Percentiles rank a stretch among this genome's conserved stretches.
Evolutionary conservation across 1,284 basidiomycete species (phyloP).

Genomic region (Apiotrichum gamsii): DNA sequence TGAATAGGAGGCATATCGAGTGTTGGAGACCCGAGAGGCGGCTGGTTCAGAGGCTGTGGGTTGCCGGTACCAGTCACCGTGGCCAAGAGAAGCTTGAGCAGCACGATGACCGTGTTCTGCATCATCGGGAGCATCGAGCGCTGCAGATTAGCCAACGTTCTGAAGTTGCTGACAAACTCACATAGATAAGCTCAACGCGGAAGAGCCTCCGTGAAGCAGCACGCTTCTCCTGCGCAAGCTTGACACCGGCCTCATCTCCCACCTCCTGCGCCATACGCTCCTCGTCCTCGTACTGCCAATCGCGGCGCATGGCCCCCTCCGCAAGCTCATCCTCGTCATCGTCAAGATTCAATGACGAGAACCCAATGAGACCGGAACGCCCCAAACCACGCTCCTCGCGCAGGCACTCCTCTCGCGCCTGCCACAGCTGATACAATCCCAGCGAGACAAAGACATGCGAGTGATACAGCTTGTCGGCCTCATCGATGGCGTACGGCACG

Average conservation of each 20-base stretch:
- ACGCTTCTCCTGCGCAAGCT: slow-evolving; percentile 60
- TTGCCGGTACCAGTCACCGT: slow-evolving; percentile 73
- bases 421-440: slow-evolving; percentile 88
- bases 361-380: slow-evolving; percentile 53
- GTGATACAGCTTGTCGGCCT: slow-evolving; percentile 85
- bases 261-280: slow-evolving; percentile 51
- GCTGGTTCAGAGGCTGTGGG: not conserved
- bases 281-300: slow-evolving; percentile 58
- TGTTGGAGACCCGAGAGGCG: slow-evolving; percentile 41
- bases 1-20: slow-evolving; percentile 53
- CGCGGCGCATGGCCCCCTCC: slow-evolving; percentile 55
- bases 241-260: slow-evolving; percentile 55
- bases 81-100: slow-evolving; percentile 79
- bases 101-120: slow-evolving; percentile 79
- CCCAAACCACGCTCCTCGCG: slow-evolving; percentile 83
- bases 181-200: slow-evolving; percentile 85
- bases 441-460: slow-evolving; percentile 86
- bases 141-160: slow-evolving; percentile 20
- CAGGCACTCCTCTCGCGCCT: slow-evolving; percentile 89
- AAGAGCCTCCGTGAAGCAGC: slow-evolving; percentile 77
- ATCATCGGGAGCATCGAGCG: slow-evolving; percentile 69
- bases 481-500: slow-evolving; percentile 90
- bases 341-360: slow-evolving; percentile 41
- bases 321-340: slow-evolving; percentile 44
- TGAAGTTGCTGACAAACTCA: slow-evolving; percentile 50